Percentiles rank a stretch among this genome's conserved stretches.
Conservation (phyloP, 305 asterid genomes). For the Withania somnifera region DNA sequence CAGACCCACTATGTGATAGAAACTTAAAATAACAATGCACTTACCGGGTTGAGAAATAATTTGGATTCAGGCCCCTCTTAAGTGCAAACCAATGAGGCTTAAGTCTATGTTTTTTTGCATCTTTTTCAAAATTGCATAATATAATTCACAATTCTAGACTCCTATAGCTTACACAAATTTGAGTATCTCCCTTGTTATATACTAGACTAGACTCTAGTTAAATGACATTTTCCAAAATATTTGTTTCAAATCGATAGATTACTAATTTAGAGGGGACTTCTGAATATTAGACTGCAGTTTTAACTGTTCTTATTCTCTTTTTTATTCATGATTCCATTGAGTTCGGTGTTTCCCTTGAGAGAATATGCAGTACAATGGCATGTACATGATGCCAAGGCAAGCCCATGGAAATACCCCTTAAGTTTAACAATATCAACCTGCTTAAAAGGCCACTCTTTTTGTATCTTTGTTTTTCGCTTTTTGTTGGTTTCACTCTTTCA, state of each 20-base stretch:
- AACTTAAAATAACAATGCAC: not conserved
- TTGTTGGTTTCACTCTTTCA: not conserved
- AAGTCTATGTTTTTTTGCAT: not conserved
- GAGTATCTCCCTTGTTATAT: not conserved
- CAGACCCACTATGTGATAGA: not conserved
- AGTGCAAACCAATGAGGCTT: not conserved
- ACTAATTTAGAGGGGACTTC: not conserved
- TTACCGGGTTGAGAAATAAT: not conserved
- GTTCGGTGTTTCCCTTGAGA: not conserved
- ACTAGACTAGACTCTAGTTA: not conserved
- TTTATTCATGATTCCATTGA: not conserved
- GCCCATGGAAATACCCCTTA: not conserved
- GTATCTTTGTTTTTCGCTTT: conserved; percentile 2
- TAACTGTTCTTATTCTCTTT: not conserved
- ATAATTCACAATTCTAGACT: not conserved
- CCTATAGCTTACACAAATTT: not conserved
- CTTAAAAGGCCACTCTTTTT: not conserved
- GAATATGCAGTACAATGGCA: not conserved
- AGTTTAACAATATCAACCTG: not conserved
- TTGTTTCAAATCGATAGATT: not conserved
- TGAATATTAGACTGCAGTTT: not conserved
- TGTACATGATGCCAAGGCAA: not conserved
- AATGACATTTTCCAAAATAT: not conserved
- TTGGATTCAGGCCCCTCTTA: not conserved
- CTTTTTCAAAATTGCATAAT: not conserved